A percentile compares a stretch with the other conserved stretches of the same genome.
Conservation (phyloP, 1,139 yeast genomes). For the Protomyces inouyei region DNA sequence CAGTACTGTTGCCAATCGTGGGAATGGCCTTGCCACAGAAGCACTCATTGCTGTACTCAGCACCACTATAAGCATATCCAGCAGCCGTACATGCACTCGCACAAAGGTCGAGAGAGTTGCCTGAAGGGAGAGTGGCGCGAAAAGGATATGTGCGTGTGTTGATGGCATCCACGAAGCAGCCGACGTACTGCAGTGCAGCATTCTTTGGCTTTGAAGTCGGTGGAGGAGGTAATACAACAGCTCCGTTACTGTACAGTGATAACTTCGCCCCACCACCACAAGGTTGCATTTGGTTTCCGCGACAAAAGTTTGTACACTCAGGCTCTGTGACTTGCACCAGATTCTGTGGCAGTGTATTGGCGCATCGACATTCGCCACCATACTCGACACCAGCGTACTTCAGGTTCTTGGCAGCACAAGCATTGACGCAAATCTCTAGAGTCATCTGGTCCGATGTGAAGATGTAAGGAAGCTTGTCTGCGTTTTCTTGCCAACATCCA, state of each 20-base stretch:
- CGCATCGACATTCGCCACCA: background rate
- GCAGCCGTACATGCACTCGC: background rate
- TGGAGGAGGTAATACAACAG: background rate
- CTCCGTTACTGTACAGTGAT: background rate
- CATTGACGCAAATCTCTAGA: background rate
- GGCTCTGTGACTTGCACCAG: background rate
- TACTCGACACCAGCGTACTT: conserved; percentile 3
- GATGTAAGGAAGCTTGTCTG: background rate
- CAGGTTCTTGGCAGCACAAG: background rate
- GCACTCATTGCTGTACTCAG: background rate
- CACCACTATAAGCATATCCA: background rate
- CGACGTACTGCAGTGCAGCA: background rate
- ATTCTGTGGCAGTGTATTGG: background rate
- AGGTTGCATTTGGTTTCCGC: background rate
- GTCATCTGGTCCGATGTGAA: background rate
- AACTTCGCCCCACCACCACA: background rate
- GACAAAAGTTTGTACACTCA: background rate
- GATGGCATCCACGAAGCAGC: background rate
- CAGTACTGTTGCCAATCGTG: background rate
- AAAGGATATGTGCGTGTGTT: background rate
- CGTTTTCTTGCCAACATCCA: background rate
- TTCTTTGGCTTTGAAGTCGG: background rate
- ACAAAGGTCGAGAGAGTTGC: background rate
- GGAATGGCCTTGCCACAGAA: background rate
- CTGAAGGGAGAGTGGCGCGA: background rate